A percentile compares a stretch with the other conserved stretches of the same genome.
Conservation (phyloP, 1,139 yeast species). For the Yarrowia galli region DNA sequence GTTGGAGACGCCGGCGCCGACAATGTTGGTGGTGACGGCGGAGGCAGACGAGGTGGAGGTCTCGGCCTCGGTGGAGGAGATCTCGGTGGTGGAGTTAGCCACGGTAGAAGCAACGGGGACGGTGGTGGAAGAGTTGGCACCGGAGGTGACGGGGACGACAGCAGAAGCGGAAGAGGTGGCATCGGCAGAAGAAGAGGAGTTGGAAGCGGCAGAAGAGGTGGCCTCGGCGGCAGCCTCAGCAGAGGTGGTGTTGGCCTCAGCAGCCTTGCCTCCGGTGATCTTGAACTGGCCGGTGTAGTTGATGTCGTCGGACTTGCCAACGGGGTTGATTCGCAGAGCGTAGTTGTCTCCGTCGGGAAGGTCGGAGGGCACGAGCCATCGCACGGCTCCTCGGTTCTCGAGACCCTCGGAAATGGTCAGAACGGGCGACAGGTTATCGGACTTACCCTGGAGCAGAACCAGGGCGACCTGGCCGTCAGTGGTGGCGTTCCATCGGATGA, state of each 20-base stretch:
- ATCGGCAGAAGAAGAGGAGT: conserved; percentile 41
- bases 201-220: conserved; percentile 41
- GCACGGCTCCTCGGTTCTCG: conserved; percentile 52
- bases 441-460: conserved; percentile 49
- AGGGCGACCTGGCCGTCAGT: conserved; percentile 50
- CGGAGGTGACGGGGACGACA: conserved; percentile 18
- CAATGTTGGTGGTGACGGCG: conserved; percentile 39
- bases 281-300: conserved; percentile 52
- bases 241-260: conserved; percentile 41
- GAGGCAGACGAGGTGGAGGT: conserved; percentile 29
- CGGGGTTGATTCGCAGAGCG: conserved; percentile 49
- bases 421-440: conserved; percentile 44
- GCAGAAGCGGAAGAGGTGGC: conserved; percentile 33
- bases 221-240: conserved; percentile 42
- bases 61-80: conserved; percentile 40
- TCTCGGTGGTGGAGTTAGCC: conserved; percentile 38
- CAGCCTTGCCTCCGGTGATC: conserved; percentile 44
- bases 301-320: conserved; percentile 46
- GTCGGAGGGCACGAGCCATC: conserved; percentile 51
- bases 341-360: conserved; percentile 49
- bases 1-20: conserved; percentile 37
- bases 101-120: conserved; percentile 39
- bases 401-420: conserved; percentile 50
- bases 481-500: conserved; percentile 51
- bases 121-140: conserved; percentile 39